Evolutionary conservation across 345 rosid species (phyloP), one percentile per base, ranked within the genome.

Genomic region (Citrus mangshanensis): DNA sequence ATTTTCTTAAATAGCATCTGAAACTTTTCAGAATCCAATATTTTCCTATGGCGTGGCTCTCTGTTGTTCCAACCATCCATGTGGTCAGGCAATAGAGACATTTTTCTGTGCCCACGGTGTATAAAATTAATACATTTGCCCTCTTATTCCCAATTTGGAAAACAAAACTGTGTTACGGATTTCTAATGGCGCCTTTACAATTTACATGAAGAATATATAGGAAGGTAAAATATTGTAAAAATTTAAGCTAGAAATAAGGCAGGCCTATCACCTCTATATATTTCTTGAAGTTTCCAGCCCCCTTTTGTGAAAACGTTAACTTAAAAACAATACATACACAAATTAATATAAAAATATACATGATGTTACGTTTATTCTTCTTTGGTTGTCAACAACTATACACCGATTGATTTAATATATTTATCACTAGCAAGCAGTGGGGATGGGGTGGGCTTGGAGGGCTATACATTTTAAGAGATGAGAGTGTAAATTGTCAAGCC

Each of bases 401-500:
- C 2, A 46, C 51, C 18, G 5, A 46, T 46, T 46, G 51, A 46
- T 46, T 46, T 46, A 12, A 46, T 46, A 46, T 46, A 0, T 46
- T 12, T 46, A 46, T 46, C 18, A 46, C 18, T 61, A 63, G 65
- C 18, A 5, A 30, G 22, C 22, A 34, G 79, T 5, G 55, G 64
- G 72, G 74, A 51, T 62, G 68, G 70, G 2, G 54, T 22, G 21
- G 64, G 69, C 22, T 73, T 9, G 78, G 64, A 27, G 54, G 60
- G 19, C 14, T 66, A 66, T 21, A 34, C 14, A 35, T 66, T 66
- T 27, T 49, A 18, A 54, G 18, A 54, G 55, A 25, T 10, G 19
- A 51, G 12, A 30, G 42, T 62, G 32, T 62, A 32, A 14, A 46
- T 74, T 79, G 86, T 78, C 76, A 85, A 89, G 81, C 88, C 86